Evolutionary conservation across 306 rosid species (phyloP).

Genomic region (Castanea sativa): DNA sequence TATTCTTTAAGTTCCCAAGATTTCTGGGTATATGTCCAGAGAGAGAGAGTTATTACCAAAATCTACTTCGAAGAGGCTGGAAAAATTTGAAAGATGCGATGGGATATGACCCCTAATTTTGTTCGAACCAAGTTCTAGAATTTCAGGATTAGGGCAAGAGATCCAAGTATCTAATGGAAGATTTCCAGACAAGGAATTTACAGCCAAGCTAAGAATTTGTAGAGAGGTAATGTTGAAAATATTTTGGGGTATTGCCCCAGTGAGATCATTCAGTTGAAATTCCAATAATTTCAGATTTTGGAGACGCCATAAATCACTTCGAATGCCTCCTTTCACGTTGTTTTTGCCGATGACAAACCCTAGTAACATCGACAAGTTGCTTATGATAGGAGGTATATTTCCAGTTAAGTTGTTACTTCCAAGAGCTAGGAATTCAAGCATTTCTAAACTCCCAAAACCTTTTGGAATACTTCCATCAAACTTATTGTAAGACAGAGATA

Average conservation of each 20-base stretch:
- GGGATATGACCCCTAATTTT: not conserved
- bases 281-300: not conserved
- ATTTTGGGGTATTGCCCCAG: not conserved
- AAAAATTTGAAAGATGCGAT: not conserved
- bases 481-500: not conserved
- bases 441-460: not conserved
- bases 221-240: not conserved
- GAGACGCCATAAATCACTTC: not conserved
- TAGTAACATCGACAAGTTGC: not conserved
- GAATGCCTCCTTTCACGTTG: not conserved
- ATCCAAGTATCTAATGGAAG: not conserved
- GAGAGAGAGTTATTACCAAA: not conserved
- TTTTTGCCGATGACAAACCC: not conserved
- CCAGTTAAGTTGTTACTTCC: not conserved
- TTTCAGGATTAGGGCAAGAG: not conserved
- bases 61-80: not conserved
- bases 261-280: not conserved
- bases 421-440: not conserved
- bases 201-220: not conserved
- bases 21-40: not conserved
- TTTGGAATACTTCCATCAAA: not conserved
- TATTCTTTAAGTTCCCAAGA: not conserved
- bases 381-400: not conserved
- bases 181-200: not conserved
- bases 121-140: accelerated